Conservation (phyloP, 2,329 filamentous ascomycete species). For the Aspergillus vadensis region DNA sequence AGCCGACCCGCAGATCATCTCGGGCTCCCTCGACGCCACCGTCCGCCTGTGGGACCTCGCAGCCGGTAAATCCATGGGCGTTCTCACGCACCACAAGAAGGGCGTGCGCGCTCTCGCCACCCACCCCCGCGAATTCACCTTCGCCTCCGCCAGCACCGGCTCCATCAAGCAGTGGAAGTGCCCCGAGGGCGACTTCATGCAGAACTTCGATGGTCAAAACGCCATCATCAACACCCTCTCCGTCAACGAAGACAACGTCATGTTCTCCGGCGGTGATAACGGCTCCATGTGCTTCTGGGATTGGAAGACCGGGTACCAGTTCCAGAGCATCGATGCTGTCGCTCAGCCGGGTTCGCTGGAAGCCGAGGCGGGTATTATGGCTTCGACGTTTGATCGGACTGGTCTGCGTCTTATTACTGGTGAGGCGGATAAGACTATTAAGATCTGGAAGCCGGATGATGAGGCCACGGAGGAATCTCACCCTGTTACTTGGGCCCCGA, state of each 20-base stretch:
- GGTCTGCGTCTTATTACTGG: conserved; percentile 88
- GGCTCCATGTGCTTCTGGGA: conserved; percentile 98
- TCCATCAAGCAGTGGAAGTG: conserved; percentile 99
- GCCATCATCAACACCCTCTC: conserved; percentile 92
- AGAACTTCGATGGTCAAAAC: conserved; percentile 97
- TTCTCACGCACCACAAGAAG: conserved; percentile 98
- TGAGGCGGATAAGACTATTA: conserved; percentile 97
- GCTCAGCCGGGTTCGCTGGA: conserved; percentile 93
- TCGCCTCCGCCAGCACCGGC: conserved; percentile 85
- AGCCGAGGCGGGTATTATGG: conserved; percentile 93
- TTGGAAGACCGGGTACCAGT: conserved; percentile 94
- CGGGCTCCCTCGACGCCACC: conserved; percentile 86
- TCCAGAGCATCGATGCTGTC: conserved; percentile 85
- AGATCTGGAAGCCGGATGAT: conserved; percentile 95
- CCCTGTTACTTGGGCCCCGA: conserved; percentile 89
- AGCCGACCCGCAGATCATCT: conserved; percentile 93
- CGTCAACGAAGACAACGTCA: conserved; percentile 90
- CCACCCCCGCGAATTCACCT: conserved; percentile 93
- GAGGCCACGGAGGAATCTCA: conserved; percentile 87
- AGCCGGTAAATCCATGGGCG: conserved; percentile 92
- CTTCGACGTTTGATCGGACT: conserved; percentile 86
- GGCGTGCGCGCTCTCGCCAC: conserved; percentile 81
- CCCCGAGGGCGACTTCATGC: conserved; percentile 97
- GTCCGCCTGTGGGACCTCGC: conserved; percentile 94
- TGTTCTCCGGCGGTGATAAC: conserved; percentile 95